phyloP scores from a whole-genome alignment of 805 yeast genomes.

The Zygoascus flipseniorum region DNA sequence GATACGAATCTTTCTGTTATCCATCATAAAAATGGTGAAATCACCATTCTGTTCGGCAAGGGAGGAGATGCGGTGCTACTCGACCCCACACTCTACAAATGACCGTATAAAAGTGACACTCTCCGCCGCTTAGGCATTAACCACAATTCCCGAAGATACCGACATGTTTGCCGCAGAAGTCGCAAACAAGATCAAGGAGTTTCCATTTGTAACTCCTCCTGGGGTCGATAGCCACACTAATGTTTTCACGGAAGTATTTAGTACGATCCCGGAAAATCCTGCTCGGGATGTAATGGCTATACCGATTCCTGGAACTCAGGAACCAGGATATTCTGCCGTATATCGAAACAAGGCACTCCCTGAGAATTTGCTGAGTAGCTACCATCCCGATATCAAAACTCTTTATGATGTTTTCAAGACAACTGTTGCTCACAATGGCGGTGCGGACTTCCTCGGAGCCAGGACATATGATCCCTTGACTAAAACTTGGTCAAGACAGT shows the following conservation, averaged over 20 bases:
- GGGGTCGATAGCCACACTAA: neutral
- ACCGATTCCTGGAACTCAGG: slow-evolving; percentile 33
- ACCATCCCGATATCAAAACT: slow-evolving; percentile 34
- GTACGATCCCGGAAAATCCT: neutral
- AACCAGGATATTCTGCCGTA: slow-evolving; percentile 42
- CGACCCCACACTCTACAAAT: neutral
- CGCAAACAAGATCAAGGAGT: slow-evolving; percentile 4
- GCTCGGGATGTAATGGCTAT: slow-evolving; percentile 18
- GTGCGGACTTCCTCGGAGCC: slow-evolving; percentile 32
- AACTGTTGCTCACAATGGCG: slow-evolving; percentile 22
- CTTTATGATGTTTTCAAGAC: slow-evolving; percentile 29
- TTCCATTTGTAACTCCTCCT: neutral
- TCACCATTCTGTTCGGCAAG: too few species aligned
- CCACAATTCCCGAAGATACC: neutral
- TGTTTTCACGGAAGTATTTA: neutral
- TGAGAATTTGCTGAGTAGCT: slow-evolving; percentile 22
- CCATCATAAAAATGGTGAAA: too few species aligned
- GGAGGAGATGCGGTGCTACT: neutral
- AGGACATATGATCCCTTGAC: slow-evolving; percentile 31
- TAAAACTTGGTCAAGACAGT: slow-evolving; percentile 34
- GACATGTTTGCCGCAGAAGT: slow-evolving; percentile 7
- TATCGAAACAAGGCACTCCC: slow-evolving; percentile 38
- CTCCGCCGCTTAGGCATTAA: too few species aligned
- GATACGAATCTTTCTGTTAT: too few species aligned
- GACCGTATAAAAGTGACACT: neutral